phyloP scores from a whole-genome alignment of 352 stramenopile genomes.

The Phytophthora kernoviae region DNA sequence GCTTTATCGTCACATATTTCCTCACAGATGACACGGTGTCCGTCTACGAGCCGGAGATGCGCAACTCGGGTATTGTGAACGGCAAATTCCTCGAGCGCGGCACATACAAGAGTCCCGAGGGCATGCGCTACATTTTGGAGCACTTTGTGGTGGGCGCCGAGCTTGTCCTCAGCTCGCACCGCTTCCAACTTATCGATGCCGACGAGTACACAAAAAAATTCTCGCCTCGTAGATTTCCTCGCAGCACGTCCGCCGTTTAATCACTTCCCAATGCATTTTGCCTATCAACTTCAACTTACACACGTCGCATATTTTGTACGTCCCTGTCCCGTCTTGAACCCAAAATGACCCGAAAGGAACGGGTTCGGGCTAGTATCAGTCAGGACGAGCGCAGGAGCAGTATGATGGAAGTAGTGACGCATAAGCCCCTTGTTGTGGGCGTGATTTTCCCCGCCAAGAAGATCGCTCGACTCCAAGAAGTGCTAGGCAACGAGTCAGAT shows the following conservation, averaged over 20 bases:
- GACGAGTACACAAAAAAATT: slow-evolving; percentile 89
- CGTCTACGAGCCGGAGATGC: slow-evolving; percentile 80
- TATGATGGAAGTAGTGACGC: too few species aligned
- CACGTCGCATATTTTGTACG: slow-evolving; percentile 7
- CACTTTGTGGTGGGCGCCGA: slow-evolving; percentile 68
- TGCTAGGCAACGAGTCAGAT: slow-evolving; percentile 48
- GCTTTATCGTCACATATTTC: slow-evolving; percentile 86
- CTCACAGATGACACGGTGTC: slow-evolving; percentile 76
- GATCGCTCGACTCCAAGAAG: slow-evolving; percentile 70
- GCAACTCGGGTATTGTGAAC: slow-evolving; percentile 82
- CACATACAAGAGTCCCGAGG: slow-evolving; percentile 65
- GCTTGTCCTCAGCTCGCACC: slow-evolving; percentile 68
- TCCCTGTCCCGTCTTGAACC: too few species aligned
- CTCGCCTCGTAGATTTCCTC: slow-evolving; percentile 45
- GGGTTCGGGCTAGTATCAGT: too few species aligned
- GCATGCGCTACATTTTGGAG: slow-evolving; percentile 56
- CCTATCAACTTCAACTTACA: slow-evolving; percentile 4
- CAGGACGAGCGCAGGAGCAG: not conserved
- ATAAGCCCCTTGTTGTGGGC: slow-evolving; percentile 56
- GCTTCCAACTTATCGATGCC: slow-evolving; percentile 77
- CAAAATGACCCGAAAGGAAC: too few species aligned
- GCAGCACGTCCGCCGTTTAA: too few species aligned
- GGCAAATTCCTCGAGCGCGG: slow-evolving; percentile 88
- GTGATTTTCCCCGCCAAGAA: slow-evolving; percentile 87
- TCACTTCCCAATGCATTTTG: too few species aligned